Percentiles rank a stretch among this genome's conserved stretches.
These are phyloP conservation scores for Colletotrichum orbiculare DNA, from an alignment of 2,329 filamentous ascomycete genomes.

Conservation along the genomic window DNA sequence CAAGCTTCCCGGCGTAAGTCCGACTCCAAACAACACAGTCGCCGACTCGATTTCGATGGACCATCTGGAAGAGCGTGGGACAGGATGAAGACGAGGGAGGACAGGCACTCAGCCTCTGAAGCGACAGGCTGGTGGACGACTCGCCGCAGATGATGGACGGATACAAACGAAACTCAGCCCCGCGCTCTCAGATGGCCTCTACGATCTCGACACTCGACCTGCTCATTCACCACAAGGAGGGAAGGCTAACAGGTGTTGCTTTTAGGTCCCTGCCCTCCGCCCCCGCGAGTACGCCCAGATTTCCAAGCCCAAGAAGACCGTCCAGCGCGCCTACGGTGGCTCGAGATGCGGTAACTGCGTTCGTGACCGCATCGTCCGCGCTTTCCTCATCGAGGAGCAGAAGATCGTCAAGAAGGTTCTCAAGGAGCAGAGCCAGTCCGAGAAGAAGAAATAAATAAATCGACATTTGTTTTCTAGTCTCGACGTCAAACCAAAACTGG, in stretches of 20 bases:
- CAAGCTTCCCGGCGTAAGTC: conserved; percentile 97
- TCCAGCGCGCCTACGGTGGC: conserved; percentile 97
- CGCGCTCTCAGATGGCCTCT: conserved; percentile 22
- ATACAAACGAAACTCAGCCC: neutral
- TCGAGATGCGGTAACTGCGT: conserved; percentile 99
- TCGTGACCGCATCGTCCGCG: conserved; percentile 95
- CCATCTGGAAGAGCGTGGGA: conserved; percentile 22
- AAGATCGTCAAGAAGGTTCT: conserved; percentile 99
- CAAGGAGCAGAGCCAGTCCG: conserved; percentile 90
- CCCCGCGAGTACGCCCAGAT: conserved; percentile 97
- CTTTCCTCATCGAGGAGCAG: conserved; percentile 99
- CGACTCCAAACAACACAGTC: conserved; percentile 24
- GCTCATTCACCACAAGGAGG: neutral
- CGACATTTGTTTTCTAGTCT: conserved; percentile 32
- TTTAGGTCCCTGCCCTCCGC: conserved; percentile 91
- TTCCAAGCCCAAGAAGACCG: conserved; percentile 99
- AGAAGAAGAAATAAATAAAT: conserved; percentile 74
- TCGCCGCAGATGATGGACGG: neutral
- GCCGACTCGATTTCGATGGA: conserved; percentile 20
- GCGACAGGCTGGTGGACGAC: neutral
- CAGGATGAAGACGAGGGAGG: neutral
- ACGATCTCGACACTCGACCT: conserved; percentile 1
- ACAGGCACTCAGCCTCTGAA: neutral
- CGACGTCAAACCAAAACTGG: conserved; percentile 37
- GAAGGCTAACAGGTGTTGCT: conserved; percentile 6